Percentiles rank a stretch among this genome's conserved stretches.
Evolutionary conservation across 179 eudicot genomes (phyloP).

Genomic region (Silene coronaria): DNA sequence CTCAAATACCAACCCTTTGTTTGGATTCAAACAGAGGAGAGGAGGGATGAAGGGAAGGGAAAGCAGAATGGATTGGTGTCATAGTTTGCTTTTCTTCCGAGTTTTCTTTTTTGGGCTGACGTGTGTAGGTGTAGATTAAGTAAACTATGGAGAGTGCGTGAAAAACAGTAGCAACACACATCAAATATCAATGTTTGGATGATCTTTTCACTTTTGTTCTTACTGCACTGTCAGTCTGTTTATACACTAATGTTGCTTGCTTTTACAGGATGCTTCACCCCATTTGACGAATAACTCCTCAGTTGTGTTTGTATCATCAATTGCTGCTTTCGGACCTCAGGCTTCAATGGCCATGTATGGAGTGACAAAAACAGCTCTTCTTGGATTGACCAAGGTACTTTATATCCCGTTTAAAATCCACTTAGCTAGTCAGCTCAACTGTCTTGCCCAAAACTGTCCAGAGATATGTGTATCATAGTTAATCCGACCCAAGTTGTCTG

Average conservation of each 20-base stretch:
- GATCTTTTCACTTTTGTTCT: too few species aligned
- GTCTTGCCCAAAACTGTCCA: neutral
- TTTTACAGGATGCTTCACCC: constrained; percentile 76
- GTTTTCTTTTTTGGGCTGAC: too few species aligned
- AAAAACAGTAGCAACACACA: neutral
- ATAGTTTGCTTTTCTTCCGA: too few species aligned
- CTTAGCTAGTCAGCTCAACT: neutral
- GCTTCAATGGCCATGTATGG: constrained; percentile 71
- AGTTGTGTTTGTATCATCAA: constrained; percentile 66
- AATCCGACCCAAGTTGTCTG: neutral
- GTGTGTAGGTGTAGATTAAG: too few species aligned
- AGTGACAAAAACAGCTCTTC: constrained; percentile 89
- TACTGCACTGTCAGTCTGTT: neutral
- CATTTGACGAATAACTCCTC: constrained; percentile 64
- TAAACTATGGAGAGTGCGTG: neutral
- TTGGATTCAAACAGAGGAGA: too few species aligned
- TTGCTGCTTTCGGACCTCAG: constrained; percentile 53
- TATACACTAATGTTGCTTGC: neutral
- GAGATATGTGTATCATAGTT: neutral
- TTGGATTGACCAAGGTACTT: constrained; percentile 87
- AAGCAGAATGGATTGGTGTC: too few species aligned
- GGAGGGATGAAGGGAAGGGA: too few species aligned
- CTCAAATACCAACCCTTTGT: too few species aligned
- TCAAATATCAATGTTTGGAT: too few species aligned
- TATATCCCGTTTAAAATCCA: neutral